A percentile compares a stretch with the other conserved stretches of the same genome.
phyloP scores from a whole-genome alignment of 75 land plant genomes.

The Larix kaempferi region DNA sequence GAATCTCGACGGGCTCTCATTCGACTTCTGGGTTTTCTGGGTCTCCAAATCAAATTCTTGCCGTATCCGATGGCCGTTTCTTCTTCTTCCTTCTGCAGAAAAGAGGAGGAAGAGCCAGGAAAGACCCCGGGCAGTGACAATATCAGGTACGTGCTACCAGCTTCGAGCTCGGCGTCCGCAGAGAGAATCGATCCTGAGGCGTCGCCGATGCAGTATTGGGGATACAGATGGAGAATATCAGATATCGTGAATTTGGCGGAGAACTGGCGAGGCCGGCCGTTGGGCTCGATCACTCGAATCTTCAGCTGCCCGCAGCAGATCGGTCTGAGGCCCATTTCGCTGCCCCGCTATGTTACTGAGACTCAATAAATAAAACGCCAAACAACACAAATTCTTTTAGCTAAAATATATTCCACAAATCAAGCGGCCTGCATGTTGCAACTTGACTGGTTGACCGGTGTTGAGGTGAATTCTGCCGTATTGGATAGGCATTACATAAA shows the following conservation, averaged over 20 bases:
- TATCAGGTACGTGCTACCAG: not conserved
- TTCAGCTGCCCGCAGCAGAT: not conserved
- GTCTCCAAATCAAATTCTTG: too few species aligned
- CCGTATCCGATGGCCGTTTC: not conserved
- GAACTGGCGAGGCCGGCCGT: slow-evolving; percentile 2
- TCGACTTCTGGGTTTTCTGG: not conserved
- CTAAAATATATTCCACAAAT: too few species aligned
- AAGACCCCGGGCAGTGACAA: not conserved
- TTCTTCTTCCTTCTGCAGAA: not conserved
- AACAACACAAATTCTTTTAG: too few species aligned
- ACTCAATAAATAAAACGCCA: too few species aligned
- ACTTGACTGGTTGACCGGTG: too few species aligned
- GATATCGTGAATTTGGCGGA: not conserved
- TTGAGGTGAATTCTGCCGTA: too few species aligned
- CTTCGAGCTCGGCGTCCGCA: slow-evolving; percentile 3
- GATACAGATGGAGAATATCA: slow-evolving; percentile 2
- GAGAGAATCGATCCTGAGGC: not conserved
- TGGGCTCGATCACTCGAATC: slow-evolving; percentile 6
- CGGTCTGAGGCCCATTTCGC: not conserved
- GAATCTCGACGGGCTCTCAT: not conserved
- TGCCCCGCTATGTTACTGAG: too few species aligned
- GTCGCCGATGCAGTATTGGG: not conserved
- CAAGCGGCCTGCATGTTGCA: too few species aligned
- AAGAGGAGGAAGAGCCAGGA: not conserved
- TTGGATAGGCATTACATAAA: too few species aligned